phyloP scores from a whole-genome alignment of 1,284 basidiomycete species.

The Leccinum fallax region DNA sequence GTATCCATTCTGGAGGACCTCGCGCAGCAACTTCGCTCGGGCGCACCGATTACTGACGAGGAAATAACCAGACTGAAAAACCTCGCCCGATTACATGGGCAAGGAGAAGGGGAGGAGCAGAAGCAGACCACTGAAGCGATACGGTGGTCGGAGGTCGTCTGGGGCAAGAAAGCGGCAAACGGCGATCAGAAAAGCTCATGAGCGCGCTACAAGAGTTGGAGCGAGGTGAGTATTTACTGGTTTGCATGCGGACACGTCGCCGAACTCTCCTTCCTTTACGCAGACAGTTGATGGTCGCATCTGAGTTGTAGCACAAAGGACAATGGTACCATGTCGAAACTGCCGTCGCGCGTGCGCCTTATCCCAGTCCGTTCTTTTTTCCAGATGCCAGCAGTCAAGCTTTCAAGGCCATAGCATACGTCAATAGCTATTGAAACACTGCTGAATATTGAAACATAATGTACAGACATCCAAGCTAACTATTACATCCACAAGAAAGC shows the following conservation, averaged over 20 bases:
- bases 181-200: constrained; percentile 10
- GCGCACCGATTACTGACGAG: constrained; percentile 42
- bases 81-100: constrained; percentile 42
- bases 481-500: constrained; percentile 4
- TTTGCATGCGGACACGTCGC: neutral
- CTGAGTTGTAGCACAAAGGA: neutral
- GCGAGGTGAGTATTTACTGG: constrained; percentile 3
- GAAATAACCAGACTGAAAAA: constrained; percentile 53
- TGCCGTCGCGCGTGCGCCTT: neutral
- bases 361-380: neutral
- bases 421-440: neutral
- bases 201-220: constrained; percentile 5
- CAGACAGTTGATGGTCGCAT: neutral
- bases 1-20: constrained; percentile 63
- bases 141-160: constrained; percentile 36
- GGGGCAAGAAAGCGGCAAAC: constrained; percentile 26
- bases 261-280: neutral
- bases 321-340: neutral
- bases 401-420: neutral
- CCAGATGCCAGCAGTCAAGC: no score
- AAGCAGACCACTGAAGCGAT: constrained; percentile 13
- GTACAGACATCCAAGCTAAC: constrained; percentile 2
- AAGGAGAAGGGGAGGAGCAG: constrained; percentile 11
- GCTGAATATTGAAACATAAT: neutral
- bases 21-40: constrained; percentile 46